Conservation (phyloP, 805 yeast genomes). For the Yarrowia keelungensis region DNA sequence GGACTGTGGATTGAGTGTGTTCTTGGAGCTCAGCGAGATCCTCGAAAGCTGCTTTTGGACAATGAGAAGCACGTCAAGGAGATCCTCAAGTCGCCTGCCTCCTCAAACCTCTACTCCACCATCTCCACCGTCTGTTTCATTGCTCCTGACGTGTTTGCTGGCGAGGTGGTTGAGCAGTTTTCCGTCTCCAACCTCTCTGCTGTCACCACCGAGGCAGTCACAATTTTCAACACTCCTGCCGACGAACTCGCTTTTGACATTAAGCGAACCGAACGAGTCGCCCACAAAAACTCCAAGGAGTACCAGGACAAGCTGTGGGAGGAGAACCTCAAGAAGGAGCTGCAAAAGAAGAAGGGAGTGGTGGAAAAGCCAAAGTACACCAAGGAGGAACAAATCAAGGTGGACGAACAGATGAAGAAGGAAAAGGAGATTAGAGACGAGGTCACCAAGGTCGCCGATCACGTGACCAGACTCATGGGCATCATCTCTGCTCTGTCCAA, state of each 20-base stretch:
- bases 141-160: slow-evolving; percentile 65
- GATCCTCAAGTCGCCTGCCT: neutral
- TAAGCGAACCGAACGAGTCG: slow-evolving; percentile 51
- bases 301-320: slow-evolving; percentile 92
- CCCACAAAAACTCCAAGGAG: slow-evolving; percentile 78
- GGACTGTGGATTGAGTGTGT: slow-evolving; percentile 26
- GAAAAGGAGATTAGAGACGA: slow-evolving; percentile 65
- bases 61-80: neutral
- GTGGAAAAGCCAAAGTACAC: slow-evolving; percentile 61
- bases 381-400: slow-evolving; percentile 73
- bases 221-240: slow-evolving; percentile 72
- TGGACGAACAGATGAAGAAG: slow-evolving; percentile 65
- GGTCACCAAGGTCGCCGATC: slow-evolving; percentile 53
- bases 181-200: slow-evolving; percentile 52
- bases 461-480: slow-evolving; percentile 58
- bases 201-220: slow-evolving; percentile 50
- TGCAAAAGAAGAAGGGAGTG: slow-evolving; percentile 50
- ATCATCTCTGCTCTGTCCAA: slow-evolving; percentile 62
- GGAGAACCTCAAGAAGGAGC: slow-evolving; percentile 75
- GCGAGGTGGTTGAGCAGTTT: slow-evolving; percentile 57
- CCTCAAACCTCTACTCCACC: slow-evolving; percentile 42
- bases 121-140: slow-evolving; percentile 57
- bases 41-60: slow-evolving; percentile 20
- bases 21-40: slow-evolving; percentile 18
- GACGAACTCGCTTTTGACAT: slow-evolving; percentile 73